Evolutionary conservation across 1,139 yeast genomes (phyloP).

Genomic region (Zygosaccharomyces pseudobailii): DNA sequence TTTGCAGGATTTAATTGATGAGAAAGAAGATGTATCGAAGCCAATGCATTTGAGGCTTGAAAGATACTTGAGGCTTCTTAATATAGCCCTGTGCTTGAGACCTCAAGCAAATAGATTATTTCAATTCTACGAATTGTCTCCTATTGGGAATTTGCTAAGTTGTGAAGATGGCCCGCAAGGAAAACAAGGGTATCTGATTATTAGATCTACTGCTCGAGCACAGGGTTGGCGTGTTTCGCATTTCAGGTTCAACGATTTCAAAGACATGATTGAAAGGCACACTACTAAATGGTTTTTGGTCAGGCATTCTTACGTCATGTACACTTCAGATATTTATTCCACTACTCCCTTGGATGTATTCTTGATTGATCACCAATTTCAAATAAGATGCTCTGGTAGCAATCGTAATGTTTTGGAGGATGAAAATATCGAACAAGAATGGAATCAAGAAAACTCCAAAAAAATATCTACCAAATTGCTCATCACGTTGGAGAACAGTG

Average conservation of each 20-base stretch:
- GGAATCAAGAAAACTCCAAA: conserved; percentile 38
- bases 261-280: conserved; percentile 83
- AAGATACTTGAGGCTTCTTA: conserved; percentile 58
- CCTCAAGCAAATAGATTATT: conserved; percentile 81
- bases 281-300: conserved; percentile 89
- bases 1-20: conserved; percentile 30
- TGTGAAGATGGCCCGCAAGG: conserved; percentile 81
- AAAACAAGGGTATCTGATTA: conserved; percentile 79
- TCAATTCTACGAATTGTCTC: conserved; percentile 85
- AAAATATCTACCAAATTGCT: conserved; percentile 43
- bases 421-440: conserved; percentile 41
- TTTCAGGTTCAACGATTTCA: conserved; percentile 70
- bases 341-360: conserved; percentile 91
- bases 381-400: conserved; percentile 48
- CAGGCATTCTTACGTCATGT: conserved; percentile 77
- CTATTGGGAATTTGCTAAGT: conserved; percentile 76
- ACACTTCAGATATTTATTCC: conserved; percentile 79
- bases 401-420: conserved; percentile 27
- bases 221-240: conserved; percentile 98
- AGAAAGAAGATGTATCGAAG: conserved; percentile 23
- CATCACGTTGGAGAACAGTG: conserved; percentile 72
- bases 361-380: conserved; percentile 68
- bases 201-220: conserved; percentile 75
- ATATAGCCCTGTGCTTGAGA: conserved; percentile 55
- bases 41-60: conserved; percentile 42